Evolutionary conservation across 768 basidiomycete genomes (phyloP).

Genomic region (Leccinum boreale): DNA sequence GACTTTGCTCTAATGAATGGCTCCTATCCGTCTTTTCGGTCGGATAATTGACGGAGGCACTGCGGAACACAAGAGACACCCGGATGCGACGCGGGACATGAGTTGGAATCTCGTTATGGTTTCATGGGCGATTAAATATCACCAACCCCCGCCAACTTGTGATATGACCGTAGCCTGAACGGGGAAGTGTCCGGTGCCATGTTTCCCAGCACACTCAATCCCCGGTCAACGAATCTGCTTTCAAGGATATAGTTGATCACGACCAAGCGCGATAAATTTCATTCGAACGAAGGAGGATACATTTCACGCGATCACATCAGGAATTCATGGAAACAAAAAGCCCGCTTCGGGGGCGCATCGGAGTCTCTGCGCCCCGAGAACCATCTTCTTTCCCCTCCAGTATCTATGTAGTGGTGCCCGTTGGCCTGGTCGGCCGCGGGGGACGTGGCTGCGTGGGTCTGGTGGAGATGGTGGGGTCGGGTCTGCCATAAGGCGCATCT

Average conservation of each 20-base stretch:
- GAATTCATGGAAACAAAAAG: not conserved
- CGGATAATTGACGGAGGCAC: not conserved
- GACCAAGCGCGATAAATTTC: not conserved
- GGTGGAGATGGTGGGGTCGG: not conserved
- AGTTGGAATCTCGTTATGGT: not conserved
- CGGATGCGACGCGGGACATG: not conserved
- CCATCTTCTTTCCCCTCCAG: not conserved
- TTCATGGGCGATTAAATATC: not conserved
- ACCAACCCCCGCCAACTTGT: not conserved
- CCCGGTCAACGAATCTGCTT: not conserved
- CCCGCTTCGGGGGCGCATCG: not conserved
- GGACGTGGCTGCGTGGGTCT: constrained; percentile 4
- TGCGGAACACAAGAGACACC: not conserved
- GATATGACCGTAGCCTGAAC: not conserved
- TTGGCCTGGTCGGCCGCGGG: not conserved
- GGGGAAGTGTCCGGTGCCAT: not conserved
- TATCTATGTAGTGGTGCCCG: not conserved
- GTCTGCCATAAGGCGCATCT: constrained; percentile 7
- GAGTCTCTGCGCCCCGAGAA: not conserved
- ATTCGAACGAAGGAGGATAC: not conserved
- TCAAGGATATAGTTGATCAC: not conserved
- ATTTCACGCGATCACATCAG: not conserved
- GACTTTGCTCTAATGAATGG: not conserved
- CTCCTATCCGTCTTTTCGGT: not conserved
- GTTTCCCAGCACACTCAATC: not conserved